These are phyloP conservation scores for Fusarium robinianum DNA, from an alignment of 2,329 filamentous ascomycete genomes.

Conservation along the genomic window DNA sequence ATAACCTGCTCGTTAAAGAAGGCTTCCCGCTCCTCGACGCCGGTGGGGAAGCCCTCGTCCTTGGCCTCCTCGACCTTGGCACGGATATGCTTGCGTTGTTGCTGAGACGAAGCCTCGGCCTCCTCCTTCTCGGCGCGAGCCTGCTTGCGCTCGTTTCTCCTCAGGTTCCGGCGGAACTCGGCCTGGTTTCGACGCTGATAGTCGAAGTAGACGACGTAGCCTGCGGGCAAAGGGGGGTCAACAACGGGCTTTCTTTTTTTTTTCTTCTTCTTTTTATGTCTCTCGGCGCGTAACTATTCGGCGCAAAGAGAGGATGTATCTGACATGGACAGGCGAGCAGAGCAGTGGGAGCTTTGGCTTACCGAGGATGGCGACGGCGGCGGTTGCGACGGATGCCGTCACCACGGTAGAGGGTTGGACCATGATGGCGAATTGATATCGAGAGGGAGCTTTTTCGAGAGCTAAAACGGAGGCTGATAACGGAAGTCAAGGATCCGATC, in stretches of 20 bases:
- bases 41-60: constrained; percentile 87
- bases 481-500: constrained; percentile 14
- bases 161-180: constrained; percentile 69
- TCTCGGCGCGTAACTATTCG: too few relatives aligned
- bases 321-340: too few relatives aligned
- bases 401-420: constrained; percentile 59
- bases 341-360: constrained; percentile 40
- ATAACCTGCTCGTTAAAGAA: constrained; percentile 98
- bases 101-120: constrained; percentile 65
- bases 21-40: constrained; percentile 89
- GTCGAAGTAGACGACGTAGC: constrained; percentile 72
- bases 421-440: constrained; percentile 40
- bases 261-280: too few relatives aligned
- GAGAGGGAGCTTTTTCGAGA: constrained; percentile 19
- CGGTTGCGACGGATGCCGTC: constrained; percentile 64
- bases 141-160: constrained; percentile 75
- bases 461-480: constrained; percentile 11
- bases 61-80: constrained; percentile 77
- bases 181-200: constrained; percentile 66
- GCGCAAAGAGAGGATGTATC: too few relatives aligned
- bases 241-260: too few relatives aligned
- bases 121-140: constrained; percentile 73
- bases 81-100: constrained; percentile 76
- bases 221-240: constrained; percentile 46
- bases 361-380: constrained; percentile 65